These are phyloP conservation scores for Sinapis alba DNA, from an alignment of 441 rosid genomes.

Conservation along the genomic window DNA sequence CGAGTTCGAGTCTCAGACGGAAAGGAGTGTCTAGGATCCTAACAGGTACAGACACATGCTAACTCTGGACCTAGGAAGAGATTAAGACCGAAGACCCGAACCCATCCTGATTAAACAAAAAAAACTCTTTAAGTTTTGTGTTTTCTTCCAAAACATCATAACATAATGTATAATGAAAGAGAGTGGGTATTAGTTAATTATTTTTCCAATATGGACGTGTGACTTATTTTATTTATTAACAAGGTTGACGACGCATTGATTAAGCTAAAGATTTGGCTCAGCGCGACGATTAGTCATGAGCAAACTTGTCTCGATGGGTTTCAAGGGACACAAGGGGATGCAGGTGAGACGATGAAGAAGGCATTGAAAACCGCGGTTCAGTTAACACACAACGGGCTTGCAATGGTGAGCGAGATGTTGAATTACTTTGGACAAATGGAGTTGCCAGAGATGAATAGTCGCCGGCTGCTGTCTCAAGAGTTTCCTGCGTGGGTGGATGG, in stretches of 20 bases:
- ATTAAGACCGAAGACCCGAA: too few species aligned
- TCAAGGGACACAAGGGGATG: constrained; percentile 45
- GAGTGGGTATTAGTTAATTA: background rate
- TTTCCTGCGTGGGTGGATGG: constrained; percentile 48
- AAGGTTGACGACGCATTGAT: constrained; percentile 41
- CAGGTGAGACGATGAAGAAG: constrained; percentile 56
- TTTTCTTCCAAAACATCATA: too few species aligned
- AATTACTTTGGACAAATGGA: constrained; percentile 37
- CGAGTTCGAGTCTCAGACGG: too few species aligned
- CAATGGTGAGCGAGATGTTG: constrained; percentile 53
- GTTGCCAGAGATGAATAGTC: constrained; percentile 31
- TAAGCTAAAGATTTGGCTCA: constrained; percentile 66
- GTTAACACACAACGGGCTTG: constrained; percentile 67
- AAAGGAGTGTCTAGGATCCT: too few species aligned
- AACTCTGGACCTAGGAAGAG: too few species aligned
- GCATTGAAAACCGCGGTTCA: constrained; percentile 53
- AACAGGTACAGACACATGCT: too few species aligned
- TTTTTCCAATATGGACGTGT: background rate
- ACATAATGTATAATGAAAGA: too few species aligned
- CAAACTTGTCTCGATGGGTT: constrained; percentile 83
- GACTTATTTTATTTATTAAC: background rate
- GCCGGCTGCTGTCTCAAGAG: constrained; percentile 43
- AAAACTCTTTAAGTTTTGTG: too few species aligned
- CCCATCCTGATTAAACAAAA: too few species aligned
- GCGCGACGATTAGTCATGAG: constrained; percentile 72